Conservation (phyloP, 2,329 filamentous ascomycete species). For the Talaromyces verruculosus region DNA sequence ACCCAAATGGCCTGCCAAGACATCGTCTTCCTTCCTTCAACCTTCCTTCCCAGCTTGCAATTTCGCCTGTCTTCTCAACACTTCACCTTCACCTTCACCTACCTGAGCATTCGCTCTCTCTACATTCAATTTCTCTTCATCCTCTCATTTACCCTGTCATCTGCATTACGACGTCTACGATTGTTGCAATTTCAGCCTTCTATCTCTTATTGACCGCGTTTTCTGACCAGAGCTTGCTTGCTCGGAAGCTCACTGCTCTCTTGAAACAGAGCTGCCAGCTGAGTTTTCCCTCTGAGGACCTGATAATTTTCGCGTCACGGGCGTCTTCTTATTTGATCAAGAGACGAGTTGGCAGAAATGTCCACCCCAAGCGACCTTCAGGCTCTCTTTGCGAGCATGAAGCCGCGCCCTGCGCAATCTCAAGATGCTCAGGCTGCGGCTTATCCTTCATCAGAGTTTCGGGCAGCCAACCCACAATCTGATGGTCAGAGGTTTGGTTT, state of each 20-base stretch:
- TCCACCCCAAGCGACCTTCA: slow-evolving; percentile 49
- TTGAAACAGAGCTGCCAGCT: slow-evolving; percentile 25
- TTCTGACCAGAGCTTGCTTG: background rate
- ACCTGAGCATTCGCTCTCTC: background rate
- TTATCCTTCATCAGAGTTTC: slow-evolving; percentile 27
- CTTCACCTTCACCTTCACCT: background rate
- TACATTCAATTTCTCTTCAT: background rate
- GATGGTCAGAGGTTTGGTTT: slow-evolving; percentile 12
- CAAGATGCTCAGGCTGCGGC: slow-evolving; percentile 28
- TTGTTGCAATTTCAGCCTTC: background rate
- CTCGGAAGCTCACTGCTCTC: slow-evolving; percentile 19
- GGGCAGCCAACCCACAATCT: slow-evolving; percentile 16
- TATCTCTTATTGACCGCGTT: background rate
- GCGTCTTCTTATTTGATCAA: slow-evolving; percentile 32
- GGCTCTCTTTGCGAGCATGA: slow-evolving; percentile 49
- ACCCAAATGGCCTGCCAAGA: slow-evolving; percentile 3
- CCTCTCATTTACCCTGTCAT: background rate
- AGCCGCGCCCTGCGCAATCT: slow-evolving; percentile 38
- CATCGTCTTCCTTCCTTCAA: background rate
- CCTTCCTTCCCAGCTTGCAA: background rate
- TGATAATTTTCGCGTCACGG: slow-evolving; percentile 27
- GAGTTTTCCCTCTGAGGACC: slow-evolving; percentile 18
- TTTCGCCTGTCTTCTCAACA: background rate
- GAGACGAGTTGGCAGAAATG: slow-evolving; percentile 44
- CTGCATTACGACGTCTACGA: background rate